These are phyloP conservation scores for Closterium sp. DNA, from an alignment of 139 green algal genomes.

Conservation along the genomic window DNA sequence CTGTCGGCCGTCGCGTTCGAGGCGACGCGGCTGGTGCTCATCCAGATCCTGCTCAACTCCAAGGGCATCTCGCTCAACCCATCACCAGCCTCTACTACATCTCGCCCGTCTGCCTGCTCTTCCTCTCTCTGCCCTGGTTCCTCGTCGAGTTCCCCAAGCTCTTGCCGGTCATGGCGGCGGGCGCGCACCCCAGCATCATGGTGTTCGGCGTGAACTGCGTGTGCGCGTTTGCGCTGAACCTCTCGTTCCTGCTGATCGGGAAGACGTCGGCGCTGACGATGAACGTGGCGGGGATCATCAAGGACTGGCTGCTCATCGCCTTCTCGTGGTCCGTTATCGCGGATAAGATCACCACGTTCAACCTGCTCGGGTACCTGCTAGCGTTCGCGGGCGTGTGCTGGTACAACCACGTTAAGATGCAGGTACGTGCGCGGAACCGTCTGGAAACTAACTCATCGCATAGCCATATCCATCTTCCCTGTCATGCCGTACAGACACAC, in stretches of 20 bases:
- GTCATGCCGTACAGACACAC: background rate
- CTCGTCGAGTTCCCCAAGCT: slow-evolving; percentile 57
- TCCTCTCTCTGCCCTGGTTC: slow-evolving; percentile 70
- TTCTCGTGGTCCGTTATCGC: slow-evolving; percentile 83
- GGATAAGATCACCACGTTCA: slow-evolving; percentile 68
- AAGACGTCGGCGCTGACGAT: slow-evolving; percentile 89
- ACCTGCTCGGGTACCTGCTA: slow-evolving; percentile 77
- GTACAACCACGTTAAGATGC: slow-evolving; percentile 51
- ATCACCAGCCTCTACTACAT: slow-evolving; percentile 89
- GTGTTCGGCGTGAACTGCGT: slow-evolving; percentile 85
- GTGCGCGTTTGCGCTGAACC: slow-evolving; percentile 78
- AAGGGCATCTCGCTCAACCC: slow-evolving; percentile 81
- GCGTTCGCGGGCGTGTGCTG: slow-evolving; percentile 58
- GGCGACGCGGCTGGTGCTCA: slow-evolving; percentile 56
- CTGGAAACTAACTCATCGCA: background rate
- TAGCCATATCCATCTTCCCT: background rate
- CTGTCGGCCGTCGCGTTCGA: slow-evolving; percentile 80
- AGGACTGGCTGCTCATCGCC: slow-evolving; percentile 97
- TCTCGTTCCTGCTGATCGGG: slow-evolving; percentile 65
- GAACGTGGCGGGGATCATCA: slow-evolving; percentile 80
- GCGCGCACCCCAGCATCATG: slow-evolving; percentile 61
- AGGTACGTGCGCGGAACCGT: background rate
- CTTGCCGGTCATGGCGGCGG: background rate
- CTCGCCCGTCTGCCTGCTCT: slow-evolving; percentile 64
- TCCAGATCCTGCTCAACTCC: slow-evolving; percentile 78